Evolutionary conservation across 2,329 filamentous ascomycete species (phyloP), one percentile per base, ranked within the genome.

Genomic region (Pezizomycotina sp.): DNA sequence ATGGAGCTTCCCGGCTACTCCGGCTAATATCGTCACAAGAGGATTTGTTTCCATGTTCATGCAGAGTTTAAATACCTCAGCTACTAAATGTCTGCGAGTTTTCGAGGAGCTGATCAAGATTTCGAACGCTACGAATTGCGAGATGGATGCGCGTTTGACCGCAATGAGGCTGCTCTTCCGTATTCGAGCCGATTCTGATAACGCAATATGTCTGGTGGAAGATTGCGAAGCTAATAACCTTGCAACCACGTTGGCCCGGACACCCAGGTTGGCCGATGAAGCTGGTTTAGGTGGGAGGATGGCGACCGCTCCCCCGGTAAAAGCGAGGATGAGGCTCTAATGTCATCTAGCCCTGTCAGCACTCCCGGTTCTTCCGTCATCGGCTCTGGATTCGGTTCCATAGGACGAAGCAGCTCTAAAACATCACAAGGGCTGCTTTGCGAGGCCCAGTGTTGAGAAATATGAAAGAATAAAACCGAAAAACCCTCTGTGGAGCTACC

Each of bases 161-260:
- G 74, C 76, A 2, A 70, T 84, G 63, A 82, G 80, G 50, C 59
- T 86, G 27, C 61, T 93, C 2, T 86, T 91, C 53, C 72, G 84
- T 27, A 61, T 93, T 19, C 71, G 84, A 40, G 81, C 82, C 14
- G 82, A 92, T 56, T 81, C 77, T 54, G 71, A 77, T 6, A 71
- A 84, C 47, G 69, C 74, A 27, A 67, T 93, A 3, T 81, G 77
- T 39, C 62, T 92, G 34, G 72, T 72, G 5, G 59, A 69, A 21
- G 68, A 71, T 19, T 71, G 76, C 2, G 81, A 92, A 53, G 77
- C 73, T 18, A 71, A 76, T 46, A 71, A 71, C 34, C 62, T 92
- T 15, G 80, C 83, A 18, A 66, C 71, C 10, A 66, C 75, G 5
- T 60, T 92, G 6, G 76, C 72, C 48, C 73, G 82, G 23, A 72